Evolutionary conservation across 805 yeast genomes (phyloP).

Genomic region (Candida saitoana): DNA sequence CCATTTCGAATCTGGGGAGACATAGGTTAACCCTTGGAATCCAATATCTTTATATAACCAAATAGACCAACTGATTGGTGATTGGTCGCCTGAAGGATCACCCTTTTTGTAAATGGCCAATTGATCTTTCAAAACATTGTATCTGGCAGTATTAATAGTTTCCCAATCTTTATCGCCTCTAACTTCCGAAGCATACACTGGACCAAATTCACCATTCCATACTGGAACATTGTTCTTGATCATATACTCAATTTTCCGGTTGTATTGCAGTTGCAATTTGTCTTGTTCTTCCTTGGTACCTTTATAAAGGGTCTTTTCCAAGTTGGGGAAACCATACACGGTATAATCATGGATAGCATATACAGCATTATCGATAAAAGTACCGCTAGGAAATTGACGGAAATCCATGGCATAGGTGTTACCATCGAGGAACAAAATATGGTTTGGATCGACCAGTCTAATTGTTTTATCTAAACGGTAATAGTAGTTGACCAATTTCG

Average conservation of each 20-base stretch:
- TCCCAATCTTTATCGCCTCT: constrained; percentile 41
- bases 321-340: constrained; percentile 41
- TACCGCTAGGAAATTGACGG: constrained; percentile 39
- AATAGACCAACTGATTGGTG: constrained; percentile 48
- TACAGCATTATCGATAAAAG: constrained; percentile 40
- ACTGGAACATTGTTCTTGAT: constrained; percentile 40
- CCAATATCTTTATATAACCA: constrained; percentile 55
- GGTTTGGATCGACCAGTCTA: constrained; percentile 44
- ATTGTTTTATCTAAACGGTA: constrained; percentile 33
- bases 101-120: constrained; percentile 40
- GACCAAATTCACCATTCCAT: constrained; percentile 55
- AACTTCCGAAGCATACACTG: constrained; percentile 42
- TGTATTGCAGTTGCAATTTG: constrained; percentile 35
- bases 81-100: constrained; percentile 45
- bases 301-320: constrained; percentile 26
- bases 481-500: constrained; percentile 38
- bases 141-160: constrained; percentile 35
- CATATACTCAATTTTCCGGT: constrained; percentile 44
- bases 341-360: constrained; percentile 50
- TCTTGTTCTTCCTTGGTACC: constrained; percentile 33
- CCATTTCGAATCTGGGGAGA: constrained; percentile 42
- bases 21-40: constrained; percentile 47
- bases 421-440: constrained; percentile 47
- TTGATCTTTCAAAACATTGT: constrained; percentile 43
- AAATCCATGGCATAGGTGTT: constrained; percentile 52